A percentile compares a stretch with the other conserved stretches of the same genome.
phyloP scores from a whole-genome alignment of 202 grass and related monocot species.

The Tripidium arundinaceum region DNA sequence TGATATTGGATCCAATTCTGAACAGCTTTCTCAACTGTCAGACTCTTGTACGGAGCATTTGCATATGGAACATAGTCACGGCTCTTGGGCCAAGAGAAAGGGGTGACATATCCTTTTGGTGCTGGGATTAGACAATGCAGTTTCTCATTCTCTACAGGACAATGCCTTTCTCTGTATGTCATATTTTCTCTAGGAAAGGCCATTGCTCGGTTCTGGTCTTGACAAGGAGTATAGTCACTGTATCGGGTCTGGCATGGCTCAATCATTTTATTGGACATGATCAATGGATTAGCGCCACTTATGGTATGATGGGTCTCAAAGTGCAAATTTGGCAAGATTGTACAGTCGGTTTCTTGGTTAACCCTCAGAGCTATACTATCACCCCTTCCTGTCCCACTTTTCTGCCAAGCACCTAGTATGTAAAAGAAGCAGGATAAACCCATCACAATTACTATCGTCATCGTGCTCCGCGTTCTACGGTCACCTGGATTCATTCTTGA shows the following conservation, averaged over 20 bases:
- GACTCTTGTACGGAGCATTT: slow-evolving; percentile 76
- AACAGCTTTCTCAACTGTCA: slow-evolving; percentile 70
- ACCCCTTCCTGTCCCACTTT: slow-evolving; percentile 76
- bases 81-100: slow-evolving; percentile 92
- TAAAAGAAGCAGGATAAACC: slow-evolving; percentile 86
- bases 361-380: slow-evolving; percentile 75
- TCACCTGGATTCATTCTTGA: slow-evolving; percentile 56
- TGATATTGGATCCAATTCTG: slow-evolving; percentile 86
- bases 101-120: slow-evolving; percentile 75
- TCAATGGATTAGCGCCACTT: slow-evolving; percentile 38
- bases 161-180: slow-evolving; percentile 83
- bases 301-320: slow-evolving; percentile 80
- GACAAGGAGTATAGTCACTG: slow-evolving; percentile 86
- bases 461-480: slow-evolving; percentile 47
- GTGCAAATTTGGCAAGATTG: slow-evolving; percentile 71
- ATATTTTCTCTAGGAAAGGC: slow-evolving; percentile 74
- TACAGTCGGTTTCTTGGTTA: slow-evolving; percentile 74
- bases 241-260: slow-evolving; percentile 59
- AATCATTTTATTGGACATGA: slow-evolving; percentile 49
- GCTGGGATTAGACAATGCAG: slow-evolving; percentile 76
- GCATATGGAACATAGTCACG: slow-evolving; percentile 83
- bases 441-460: slow-evolving; percentile 63
- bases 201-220: slow-evolving; percentile 73
- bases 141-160: slow-evolving; percentile 70
- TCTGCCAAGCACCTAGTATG: slow-evolving; percentile 88